A percentile compares a stretch with the other conserved stretches of the same genome.
These are phyloP conservation scores for Backusella luteola DNA, from an alignment of 192 early-diverging fungal genomes.

Conservation along the genomic window DNA sequence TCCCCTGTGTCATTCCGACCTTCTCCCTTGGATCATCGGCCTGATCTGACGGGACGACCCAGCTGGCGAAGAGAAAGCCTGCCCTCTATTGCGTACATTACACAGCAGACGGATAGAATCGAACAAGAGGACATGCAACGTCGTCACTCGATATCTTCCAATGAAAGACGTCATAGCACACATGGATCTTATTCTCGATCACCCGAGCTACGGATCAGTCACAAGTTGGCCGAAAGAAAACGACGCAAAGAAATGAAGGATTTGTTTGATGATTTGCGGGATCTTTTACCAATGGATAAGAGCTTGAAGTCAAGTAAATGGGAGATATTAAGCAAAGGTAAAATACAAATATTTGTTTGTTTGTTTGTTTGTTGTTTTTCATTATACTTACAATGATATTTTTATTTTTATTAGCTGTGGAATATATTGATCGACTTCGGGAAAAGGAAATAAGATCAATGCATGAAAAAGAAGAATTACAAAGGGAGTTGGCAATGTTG, in stretches of 20 bases:
- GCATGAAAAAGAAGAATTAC: constrained; percentile 45
- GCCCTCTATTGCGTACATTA: constrained; percentile 35
- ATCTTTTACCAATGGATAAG: constrained; percentile 74
- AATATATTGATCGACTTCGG: constrained; percentile 46
- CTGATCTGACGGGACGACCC: constrained; percentile 35
- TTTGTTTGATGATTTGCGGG: constrained; percentile 83
- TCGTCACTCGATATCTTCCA: constrained; percentile 25
- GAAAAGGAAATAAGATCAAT: constrained; percentile 38
- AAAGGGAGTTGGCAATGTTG: constrained; percentile 38
- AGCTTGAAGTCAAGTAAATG: constrained; percentile 84
- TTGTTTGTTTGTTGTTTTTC: constrained; percentile 14
- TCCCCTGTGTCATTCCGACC: constrained; percentile 19
- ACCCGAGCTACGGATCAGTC: constrained; percentile 79
- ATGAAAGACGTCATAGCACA: background rate
- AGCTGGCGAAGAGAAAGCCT: constrained; percentile 42
- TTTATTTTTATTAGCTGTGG: constrained; percentile 39
- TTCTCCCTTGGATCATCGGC: constrained; percentile 36
- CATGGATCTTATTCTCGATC: constrained; percentile 66
- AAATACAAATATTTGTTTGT: constrained; percentile 14
- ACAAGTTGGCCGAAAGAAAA: constrained; percentile 86
- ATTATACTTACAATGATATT: background rate
- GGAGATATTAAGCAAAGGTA: constrained; percentile 88
- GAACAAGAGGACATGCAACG: background rate
- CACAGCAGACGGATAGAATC: background rate
- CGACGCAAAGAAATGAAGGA: constrained; percentile 90